Conservation (phyloP, 78 protist species). For the Capsaspora owczarzaki region DNA sequence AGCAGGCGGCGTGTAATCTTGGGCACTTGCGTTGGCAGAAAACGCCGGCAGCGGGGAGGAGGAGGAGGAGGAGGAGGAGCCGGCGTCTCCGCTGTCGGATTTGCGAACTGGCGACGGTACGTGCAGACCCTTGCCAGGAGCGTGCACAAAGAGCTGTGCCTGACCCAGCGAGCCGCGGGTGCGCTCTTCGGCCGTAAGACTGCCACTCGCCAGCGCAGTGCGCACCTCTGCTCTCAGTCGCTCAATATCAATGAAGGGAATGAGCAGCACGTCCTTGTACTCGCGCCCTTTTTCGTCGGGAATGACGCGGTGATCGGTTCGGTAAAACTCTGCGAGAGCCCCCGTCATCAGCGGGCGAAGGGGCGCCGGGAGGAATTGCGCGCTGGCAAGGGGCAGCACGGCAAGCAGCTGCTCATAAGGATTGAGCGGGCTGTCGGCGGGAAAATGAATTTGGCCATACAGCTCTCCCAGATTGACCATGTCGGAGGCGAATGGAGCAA, state of each 20-base stretch:
- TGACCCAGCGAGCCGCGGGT: not conserved
- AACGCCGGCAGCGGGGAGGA: not conserved
- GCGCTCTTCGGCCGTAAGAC: not conserved
- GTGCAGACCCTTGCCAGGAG: too few species aligned
- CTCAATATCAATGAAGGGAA: not conserved
- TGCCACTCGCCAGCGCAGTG: not conserved
- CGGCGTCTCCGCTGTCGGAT: not conserved
- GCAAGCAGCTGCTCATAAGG: conserved; percentile 19
- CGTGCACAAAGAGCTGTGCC: not conserved
- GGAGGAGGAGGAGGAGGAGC: not conserved
- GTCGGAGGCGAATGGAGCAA: conserved; percentile 78
- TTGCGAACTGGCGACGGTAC: too few species aligned
- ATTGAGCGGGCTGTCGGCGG: not conserved
- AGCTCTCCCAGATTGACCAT: not conserved
- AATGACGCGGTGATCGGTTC: not conserved
- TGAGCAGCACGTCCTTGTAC: not conserved
- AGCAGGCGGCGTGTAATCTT: not conserved
- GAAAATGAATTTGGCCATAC: not conserved
- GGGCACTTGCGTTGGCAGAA: not conserved
- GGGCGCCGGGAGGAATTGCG: conserved; percentile 3
- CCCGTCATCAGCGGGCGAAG: not conserved
- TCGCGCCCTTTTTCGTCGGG: not conserved
- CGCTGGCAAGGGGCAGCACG: conserved; percentile 3
- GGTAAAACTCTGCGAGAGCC: not conserved
- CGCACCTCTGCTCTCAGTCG: not conserved